phyloP scores from a whole-genome alignment of 2,329 filamentous ascomycete species.

The Diaporthe eres region DNA sequence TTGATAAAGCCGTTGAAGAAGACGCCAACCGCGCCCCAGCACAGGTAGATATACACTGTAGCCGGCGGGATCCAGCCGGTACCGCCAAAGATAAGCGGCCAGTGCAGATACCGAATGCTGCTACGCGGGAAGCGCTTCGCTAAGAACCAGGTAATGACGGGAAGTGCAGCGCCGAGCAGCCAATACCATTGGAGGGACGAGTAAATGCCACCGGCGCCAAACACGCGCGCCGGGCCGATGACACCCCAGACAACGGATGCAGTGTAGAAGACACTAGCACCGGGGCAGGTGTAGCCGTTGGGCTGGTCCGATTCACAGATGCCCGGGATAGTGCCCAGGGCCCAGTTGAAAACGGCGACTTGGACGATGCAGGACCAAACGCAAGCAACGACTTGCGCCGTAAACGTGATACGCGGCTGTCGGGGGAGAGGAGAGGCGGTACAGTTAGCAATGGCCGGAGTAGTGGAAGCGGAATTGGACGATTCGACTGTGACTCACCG shows the following conservation, averaged over 20 bases:
- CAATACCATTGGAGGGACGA: conserved; percentile 49
- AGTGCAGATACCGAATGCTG: conserved; percentile 48
- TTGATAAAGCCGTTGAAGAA: conserved; percentile 66
- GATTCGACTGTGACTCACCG: conserved; percentile 41
- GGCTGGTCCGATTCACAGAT: conserved; percentile 55
- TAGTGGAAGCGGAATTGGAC: neutral
- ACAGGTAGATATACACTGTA: conserved; percentile 64
- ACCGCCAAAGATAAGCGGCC: conserved; percentile 52
- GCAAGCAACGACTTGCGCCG: conserved; percentile 38
- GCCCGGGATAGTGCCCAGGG: conserved; percentile 57
- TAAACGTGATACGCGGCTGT: conserved; percentile 52
- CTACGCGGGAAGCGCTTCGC: conserved; percentile 44
- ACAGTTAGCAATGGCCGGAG: neutral
- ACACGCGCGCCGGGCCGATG: conserved; percentile 53
- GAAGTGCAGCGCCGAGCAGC: conserved; percentile 47
- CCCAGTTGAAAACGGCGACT: conserved; percentile 59
- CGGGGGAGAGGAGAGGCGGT: conserved; percentile 31
- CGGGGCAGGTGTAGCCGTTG: conserved; percentile 52
- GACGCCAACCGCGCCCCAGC: conserved; percentile 61
- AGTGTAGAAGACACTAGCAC: conserved; percentile 54
- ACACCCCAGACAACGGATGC: conserved; percentile 57
- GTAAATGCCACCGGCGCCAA: conserved; percentile 50
- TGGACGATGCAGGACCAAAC: conserved; percentile 57
- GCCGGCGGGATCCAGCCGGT: conserved; percentile 52
- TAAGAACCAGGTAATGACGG: conserved; percentile 47